Percentiles rank a stretch among this genome's conserved stretches.
Evolutionary conservation across 176 grass and related monocot species (phyloP).

Genomic region (Paspalum notatum): DNA sequence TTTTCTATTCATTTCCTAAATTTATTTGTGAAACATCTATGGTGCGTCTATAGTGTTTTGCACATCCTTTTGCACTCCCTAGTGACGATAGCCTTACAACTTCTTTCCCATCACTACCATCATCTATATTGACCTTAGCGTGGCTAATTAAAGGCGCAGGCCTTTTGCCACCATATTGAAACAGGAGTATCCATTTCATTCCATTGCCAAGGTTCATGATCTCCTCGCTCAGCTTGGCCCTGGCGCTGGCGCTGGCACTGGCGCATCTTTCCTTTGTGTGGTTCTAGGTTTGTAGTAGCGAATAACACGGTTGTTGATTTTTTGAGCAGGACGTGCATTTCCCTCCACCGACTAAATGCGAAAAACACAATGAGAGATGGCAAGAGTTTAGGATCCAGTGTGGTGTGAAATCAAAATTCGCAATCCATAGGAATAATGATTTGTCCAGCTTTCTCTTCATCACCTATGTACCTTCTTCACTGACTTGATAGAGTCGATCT

Average conservation of each 20-base stretch:
- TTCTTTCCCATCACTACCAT: too few relatives aligned
- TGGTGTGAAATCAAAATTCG: not conserved
- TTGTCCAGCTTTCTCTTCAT: not conserved
- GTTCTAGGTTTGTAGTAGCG: conserved; percentile 26
- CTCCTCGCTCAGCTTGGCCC: not conserved
- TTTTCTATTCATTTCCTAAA: conserved; percentile 16
- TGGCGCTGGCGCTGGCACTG: not conserved
- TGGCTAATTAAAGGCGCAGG: not conserved
- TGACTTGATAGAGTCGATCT: not conserved
- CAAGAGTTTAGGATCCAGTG: not conserved
- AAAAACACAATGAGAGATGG: not conserved
- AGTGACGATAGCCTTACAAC: too few relatives aligned
- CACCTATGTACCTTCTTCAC: conserved; percentile 7
- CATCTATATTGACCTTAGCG: not conserved
- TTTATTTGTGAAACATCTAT: not conserved
- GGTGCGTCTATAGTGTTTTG: not conserved
- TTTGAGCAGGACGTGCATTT: conserved; percentile 32
- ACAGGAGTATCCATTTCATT: not conserved
- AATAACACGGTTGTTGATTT: conserved; percentile 40
- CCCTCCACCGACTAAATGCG: not conserved
- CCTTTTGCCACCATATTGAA: not conserved
- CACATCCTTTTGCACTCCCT: too few relatives aligned
- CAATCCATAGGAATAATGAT: not conserved
- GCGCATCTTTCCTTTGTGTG: not conserved
- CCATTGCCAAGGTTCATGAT: not conserved